These are phyloP conservation scores for Pythium apleroticum DNA, from an alignment of 352 stramenopile genomes.

Conservation along the genomic window DNA sequence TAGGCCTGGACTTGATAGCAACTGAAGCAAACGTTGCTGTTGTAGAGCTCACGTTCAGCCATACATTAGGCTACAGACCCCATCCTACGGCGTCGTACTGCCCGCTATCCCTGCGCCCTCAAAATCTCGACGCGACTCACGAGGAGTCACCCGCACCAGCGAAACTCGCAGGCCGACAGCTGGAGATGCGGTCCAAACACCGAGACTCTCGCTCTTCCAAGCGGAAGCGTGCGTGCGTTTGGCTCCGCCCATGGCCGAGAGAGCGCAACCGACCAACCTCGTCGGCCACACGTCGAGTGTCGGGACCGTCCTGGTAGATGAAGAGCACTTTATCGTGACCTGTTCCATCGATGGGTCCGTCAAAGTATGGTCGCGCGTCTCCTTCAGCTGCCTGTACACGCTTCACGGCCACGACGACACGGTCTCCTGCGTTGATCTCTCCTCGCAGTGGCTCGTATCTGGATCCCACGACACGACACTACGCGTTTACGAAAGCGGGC, in stretches of 20 bases:
- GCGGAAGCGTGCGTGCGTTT: constrained; percentile 6
- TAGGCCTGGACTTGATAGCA: background rate
- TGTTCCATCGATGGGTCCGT: constrained; percentile 66
- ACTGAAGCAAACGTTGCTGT: background rate
- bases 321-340: constrained; percentile 65
- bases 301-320: constrained; percentile 45
- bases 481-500: constrained; percentile 44
- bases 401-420: constrained; percentile 64
- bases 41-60: background rate
- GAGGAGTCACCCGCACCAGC: background rate
- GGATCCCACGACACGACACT: constrained; percentile 67
- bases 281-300: constrained; percentile 65
- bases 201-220: background rate
- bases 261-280: constrained; percentile 39
- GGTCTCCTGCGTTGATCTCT: constrained; percentile 59
- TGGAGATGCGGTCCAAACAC: background rate
- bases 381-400: constrained; percentile 55
- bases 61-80: background rate
- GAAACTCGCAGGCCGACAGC: background rate
- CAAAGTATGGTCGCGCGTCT: constrained; percentile 65
- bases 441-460: constrained; percentile 57
- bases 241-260: constrained; percentile 15
- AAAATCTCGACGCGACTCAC: constrained; percentile 13
- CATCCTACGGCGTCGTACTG: background rate
- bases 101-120: constrained; percentile 1